A percentile compares a stretch with the other conserved stretches of the same genome.
Evolutionary conservation across 2,329 filamentous ascomycete species (phyloP).

Genomic region (Epichloe uncinata): DNA sequence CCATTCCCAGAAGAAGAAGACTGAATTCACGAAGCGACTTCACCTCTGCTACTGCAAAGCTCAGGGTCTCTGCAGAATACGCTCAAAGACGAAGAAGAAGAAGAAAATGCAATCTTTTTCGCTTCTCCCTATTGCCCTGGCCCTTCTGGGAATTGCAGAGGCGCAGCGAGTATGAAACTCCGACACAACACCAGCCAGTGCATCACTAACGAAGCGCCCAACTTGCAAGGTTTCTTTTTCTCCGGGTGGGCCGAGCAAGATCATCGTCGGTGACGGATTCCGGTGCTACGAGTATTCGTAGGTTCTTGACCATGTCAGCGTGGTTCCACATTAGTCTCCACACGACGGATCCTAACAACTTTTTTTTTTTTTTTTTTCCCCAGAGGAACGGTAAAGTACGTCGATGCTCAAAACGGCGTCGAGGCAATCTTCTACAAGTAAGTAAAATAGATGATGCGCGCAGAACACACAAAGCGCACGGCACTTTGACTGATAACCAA

Average conservation of each 20-base stretch:
- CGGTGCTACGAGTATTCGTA: constrained; percentile 1
- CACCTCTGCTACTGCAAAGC: not conserved
- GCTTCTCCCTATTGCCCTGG: constrained; percentile 8
- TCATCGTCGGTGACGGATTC: not conserved
- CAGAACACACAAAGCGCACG: too few relatives aligned
- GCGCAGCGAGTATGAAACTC: not conserved
- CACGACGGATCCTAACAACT: not conserved
- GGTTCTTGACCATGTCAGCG: not conserved
- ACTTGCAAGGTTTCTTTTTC: not conserved
- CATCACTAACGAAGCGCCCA: too few relatives aligned
- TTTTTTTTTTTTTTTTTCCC: too few relatives aligned
- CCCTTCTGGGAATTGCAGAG: not conserved
- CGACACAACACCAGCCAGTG: too few relatives aligned
- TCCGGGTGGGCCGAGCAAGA: not conserved
- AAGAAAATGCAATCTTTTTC: constrained; percentile 10
- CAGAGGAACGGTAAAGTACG: not conserved
- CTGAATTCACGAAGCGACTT: too few relatives aligned
- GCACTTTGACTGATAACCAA: not conserved
- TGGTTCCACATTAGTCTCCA: not conserved
- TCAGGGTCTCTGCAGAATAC: not conserved
- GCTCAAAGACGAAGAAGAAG: not conserved
- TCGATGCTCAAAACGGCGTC: not conserved
- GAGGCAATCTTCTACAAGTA: constrained; percentile 1
- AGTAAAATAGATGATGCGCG: not conserved
- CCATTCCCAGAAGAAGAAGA: too few relatives aligned